These are phyloP conservation scores for Pulveroboletus sp. DNA, from an alignment of 1,284 basidiomycete species.

Conservation along the genomic window DNA sequence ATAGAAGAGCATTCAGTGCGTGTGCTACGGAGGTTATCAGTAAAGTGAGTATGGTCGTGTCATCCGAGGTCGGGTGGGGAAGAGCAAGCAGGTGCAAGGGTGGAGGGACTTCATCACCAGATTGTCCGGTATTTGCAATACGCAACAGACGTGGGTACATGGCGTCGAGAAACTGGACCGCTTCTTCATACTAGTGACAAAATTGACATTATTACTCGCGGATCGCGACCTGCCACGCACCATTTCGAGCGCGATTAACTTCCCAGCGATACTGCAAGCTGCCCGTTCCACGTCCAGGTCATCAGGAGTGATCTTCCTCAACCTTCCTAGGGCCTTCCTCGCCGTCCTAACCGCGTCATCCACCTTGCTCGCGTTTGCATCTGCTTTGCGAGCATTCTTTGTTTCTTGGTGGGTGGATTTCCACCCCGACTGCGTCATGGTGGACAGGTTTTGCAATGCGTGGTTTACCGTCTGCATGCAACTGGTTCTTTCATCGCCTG, in stretches of 20 bases:
- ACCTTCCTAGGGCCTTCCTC: slow-evolving; percentile 42
- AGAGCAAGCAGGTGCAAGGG: slow-evolving; percentile 47
- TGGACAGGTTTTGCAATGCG: slow-evolving; percentile 57
- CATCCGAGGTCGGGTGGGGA: slow-evolving; percentile 41
- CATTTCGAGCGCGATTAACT: slow-evolving; percentile 65
- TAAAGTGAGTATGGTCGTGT: slow-evolving; percentile 50
- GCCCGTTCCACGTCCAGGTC: slow-evolving; percentile 73
- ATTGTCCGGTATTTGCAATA: slow-evolving; percentile 1
- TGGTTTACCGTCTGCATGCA: slow-evolving; percentile 65
- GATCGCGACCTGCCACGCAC: slow-evolving; percentile 42
- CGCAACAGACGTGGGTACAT: slow-evolving; percentile 46
- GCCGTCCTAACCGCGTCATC: slow-evolving; percentile 38
- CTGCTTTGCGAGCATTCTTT: slow-evolving; percentile 26
- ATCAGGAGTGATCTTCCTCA: slow-evolving; percentile 48
- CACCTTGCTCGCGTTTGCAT: slow-evolving; percentile 36
- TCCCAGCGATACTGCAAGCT: slow-evolving; percentile 62
- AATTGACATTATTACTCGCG: not conserved
- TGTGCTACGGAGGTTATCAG: slow-evolving; percentile 61
- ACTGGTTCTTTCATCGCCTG: slow-evolving; percentile 32
- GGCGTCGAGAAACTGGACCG: slow-evolving; percentile 45
- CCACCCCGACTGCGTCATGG: slow-evolving; percentile 59
- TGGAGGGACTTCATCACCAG: not conserved
- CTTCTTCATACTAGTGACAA: slow-evolving; percentile 49
- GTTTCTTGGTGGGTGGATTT: slow-evolving; percentile 34
- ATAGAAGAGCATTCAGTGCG: slow-evolving; percentile 44